Evolutionary conservation across 2,329 filamentous ascomycete species (phyloP), one percentile per base, ranked within the genome.

Genomic region (Xylaria multiplex): DNA sequence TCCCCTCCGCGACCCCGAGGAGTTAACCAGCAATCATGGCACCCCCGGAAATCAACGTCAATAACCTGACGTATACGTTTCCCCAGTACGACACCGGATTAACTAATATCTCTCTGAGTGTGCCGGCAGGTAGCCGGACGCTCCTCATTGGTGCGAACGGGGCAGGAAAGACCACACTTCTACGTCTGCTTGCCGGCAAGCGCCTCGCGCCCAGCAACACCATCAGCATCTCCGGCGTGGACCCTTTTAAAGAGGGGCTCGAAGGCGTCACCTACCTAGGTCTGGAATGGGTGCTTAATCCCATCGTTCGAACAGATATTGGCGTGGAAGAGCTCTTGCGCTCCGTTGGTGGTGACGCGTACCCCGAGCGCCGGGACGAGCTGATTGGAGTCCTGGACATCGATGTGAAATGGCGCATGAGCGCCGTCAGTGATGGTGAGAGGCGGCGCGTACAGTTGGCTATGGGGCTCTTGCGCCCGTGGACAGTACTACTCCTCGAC

Each of bases 241-340:
- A 99, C 80, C 96, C 96, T 8, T 99, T 99, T 87, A 91, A 93
- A 78, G 87, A 93, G 42, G 89, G 90, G 11, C 88, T 97, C 32
- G 92, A 97, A 80, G 96, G 96, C 68, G 95, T 99, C 37, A 98
- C 95, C 24, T 99, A 99, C 80, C 91, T 99, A 7, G 96, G 96
- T 0, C 88, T 97, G 0, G 96, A 99, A 84, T 99, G 96, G 96
- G 96, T 98, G 2, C 87, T 99, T 9, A 98, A 98, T 83, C 93
- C 92, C 55, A 97, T 98, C 74, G 96, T 98, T 54, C 91, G 95
- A 58, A 96, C 91, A 35, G 96, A 99, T 79, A 97, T 99, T 72
- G 93, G 93, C 65, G 95, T 99, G 3, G 87, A 86, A 3, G 94
- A 96, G 71, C 88, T 99, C 6, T 88, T 99, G 30, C 83, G 88